Evolutionary conservation across 2,329 filamentous ascomycete genomes (phyloP), one percentile per base, ranked within the genome.

Genomic region (Pyrenochaeta sp.): DNA sequence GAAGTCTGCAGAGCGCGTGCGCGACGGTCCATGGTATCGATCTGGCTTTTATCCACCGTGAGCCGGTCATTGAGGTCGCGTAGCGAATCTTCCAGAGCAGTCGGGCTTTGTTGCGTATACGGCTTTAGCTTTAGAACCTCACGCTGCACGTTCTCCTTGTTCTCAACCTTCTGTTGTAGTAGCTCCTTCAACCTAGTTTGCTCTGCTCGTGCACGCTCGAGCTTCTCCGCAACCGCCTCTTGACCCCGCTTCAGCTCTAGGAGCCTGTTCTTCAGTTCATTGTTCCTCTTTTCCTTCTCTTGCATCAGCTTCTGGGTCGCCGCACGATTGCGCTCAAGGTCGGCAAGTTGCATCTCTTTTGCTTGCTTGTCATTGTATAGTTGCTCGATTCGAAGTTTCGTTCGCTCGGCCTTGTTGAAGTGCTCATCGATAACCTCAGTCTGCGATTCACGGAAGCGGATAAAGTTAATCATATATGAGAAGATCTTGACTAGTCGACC

Each of bases 381-480:
- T 22, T 89, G 86, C 79, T 98, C 94, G 71, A 98, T 97, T 61
- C 91, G 88, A 51, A 89, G 83, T 79, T 97, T 97, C 1, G 91
- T 93, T 58, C 86, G 87, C 78, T 97, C 92, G 12, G 91, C 87
- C 71, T 92, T 93, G 82, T 97, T 95, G 81, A 95, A 95, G 79
- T 98, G 91, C 76, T 96, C 88, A 75, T 97, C 93, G 64, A 98
- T 97, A 30, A 95, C 88, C 39, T 84, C 83, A 1, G 93, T 96
- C 78, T 98, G 94, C 61, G 90, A 93, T 80, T 97, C 93, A 69
- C 95, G 91, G 80, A 98, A 99, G 52, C 95, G 89, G 67, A 98
- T 93, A 79, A 99, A 99, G 80, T 99, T 99, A 83, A 99, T 99
- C 64, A 98, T 87, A 79, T 97, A 97, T 65, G 92, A 96, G 77